Base-by-base conservation (phyloP, 116 monocot genomes). In the Zostera marina region DNA sequence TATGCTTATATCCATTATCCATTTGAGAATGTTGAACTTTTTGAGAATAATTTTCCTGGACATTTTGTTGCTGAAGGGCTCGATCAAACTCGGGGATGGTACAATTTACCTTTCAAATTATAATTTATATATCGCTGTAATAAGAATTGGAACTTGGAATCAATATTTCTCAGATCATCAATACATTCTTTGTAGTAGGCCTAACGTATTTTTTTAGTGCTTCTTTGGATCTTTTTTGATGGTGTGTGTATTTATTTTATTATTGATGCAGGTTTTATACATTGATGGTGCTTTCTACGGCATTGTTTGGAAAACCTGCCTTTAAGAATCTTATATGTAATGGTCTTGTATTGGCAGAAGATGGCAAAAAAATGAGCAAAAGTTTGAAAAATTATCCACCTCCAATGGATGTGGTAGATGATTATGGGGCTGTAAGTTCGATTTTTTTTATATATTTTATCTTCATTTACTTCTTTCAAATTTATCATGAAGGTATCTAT, bases 341-440 rank as follows among this genome's bases (percentile, higher is more conserved):
- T 73, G 98, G 98, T 38, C 87, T 98, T 78, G 83, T 98, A 20
- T 75, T 98, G 47, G 90, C 98, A 17, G 86, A 98, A 64, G 98
- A 98, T 71, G 98, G 98, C 51, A 98, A 98, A 71, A 98, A 98
- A 73, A 98, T 98, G 98, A 90, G 91, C 61, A 98, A 98, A 70
- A 80, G 91, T 60, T 49, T 86, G 48, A 78, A 80, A 62, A 98
- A 98, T 65, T 98, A 83, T 68, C 98, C 98, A 22, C 76, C 98
- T 38, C 86, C 91, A 44, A 90, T 79, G 76, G 91, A 98, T 53
- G 86, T 98, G 53, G 86, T 98, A 42, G 56, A 61, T 68, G 79
- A 83, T 60, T 98, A 86, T 73, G 98, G 98, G 40, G 98, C 98
- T 68, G 98, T 89, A 78, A 68, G 82, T 75, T 52, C 3, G 11